Evolutionary conservation across 1,284 basidiomycete genomes (phyloP).

Genomic region (Mycosarcoma mackinlayi): DNA sequence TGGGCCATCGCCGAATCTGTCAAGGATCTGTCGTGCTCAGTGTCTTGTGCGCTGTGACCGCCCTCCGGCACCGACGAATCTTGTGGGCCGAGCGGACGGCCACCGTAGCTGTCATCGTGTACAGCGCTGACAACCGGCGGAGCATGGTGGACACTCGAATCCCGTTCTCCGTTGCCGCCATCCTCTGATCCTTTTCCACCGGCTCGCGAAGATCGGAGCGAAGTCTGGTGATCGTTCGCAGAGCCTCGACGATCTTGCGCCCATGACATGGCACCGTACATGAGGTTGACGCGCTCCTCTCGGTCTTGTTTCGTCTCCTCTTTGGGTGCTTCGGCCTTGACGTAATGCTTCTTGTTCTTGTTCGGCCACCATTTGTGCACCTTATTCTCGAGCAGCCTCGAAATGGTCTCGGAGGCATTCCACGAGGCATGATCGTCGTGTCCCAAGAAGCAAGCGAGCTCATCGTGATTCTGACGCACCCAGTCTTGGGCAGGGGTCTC

Average conservation of each 20-base stretch:
- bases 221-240: slow-evolving; percentile 14
- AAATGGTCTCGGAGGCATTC: slow-evolving; percentile 43
- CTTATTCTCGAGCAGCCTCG: slow-evolving; percentile 43
- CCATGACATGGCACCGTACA: slow-evolving; percentile 54
- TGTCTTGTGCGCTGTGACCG: slow-evolving; percentile 38
- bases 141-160: neutral
- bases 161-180: neutral
- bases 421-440: slow-evolving; percentile 44
- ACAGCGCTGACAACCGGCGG: slow-evolving; percentile 19
- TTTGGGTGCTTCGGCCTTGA: slow-evolving; percentile 30
- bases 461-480: slow-evolving; percentile 49
- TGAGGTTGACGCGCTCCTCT: slow-evolving; percentile 35
- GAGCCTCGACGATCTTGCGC: slow-evolving; percentile 25
- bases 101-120: slow-evolving; percentile 13
- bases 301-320: slow-evolving; percentile 45
- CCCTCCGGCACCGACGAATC: slow-evolving; percentile 38
- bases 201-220: slow-evolving; percentile 5
- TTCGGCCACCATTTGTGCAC: slow-evolving; percentile 41
- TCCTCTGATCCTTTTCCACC: neutral
- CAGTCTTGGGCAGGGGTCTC: slow-evolving; percentile 56
- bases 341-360: slow-evolving; percentile 39
- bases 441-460: slow-evolving; percentile 47
- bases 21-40: neutral
- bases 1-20: neutral
- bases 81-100: slow-evolving; percentile 12